A percentile compares a stretch with the other conserved stretches of the same genome.
These are phyloP conservation scores for Gossypium trilobum DNA, from an alignment of 441 rosid species.

Conservation along the genomic window DNA sequence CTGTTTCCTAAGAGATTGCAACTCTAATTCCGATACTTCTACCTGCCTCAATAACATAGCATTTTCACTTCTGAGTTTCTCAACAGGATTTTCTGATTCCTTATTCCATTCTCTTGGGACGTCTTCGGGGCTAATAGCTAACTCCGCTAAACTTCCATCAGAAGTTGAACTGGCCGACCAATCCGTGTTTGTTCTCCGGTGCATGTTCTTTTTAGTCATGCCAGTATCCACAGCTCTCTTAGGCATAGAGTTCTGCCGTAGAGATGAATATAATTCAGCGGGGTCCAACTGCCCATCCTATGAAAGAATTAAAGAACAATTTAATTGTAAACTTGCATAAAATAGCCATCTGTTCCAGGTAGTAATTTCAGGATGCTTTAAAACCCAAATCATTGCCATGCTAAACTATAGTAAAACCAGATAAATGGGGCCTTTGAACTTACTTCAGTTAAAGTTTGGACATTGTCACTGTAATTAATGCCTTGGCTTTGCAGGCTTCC, in stretches of 20 bases:
- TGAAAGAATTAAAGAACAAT: conserved; percentile 14
- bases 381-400: background rate
- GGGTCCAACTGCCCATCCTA: conserved; percentile 34
- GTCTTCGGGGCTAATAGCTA: conserved; percentile 36
- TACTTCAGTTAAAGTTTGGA: conserved; percentile 44
- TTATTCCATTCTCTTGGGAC: conserved; percentile 33
- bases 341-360: background rate
- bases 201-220: conserved; percentile 28
- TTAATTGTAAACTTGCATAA: conserved; percentile 14
- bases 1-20: conserved; percentile 53
- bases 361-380: background rate
- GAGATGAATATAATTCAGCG: conserved; percentile 18
- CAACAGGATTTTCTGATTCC: conserved; percentile 30
- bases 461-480: conserved; percentile 32
- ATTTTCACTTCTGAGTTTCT: conserved; percentile 39
- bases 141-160: conserved; percentile 51
- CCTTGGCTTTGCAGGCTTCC: conserved; percentile 42
- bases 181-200: conserved; percentile 56
- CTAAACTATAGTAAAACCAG: background rate
- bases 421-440: conserved; percentile 16
- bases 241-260: conserved; percentile 47
- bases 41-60: conserved; percentile 40
- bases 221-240: conserved; percentile 22
- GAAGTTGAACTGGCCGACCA: conserved; percentile 80
- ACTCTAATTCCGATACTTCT: conserved; percentile 49